A percentile compares a stretch with the other conserved stretches of the same genome.
These are phyloP conservation scores for Thermothelomyces thermophilus DNA, from an alignment of 2,329 filamentous ascomycete species.

Conservation along the genomic window DNA sequence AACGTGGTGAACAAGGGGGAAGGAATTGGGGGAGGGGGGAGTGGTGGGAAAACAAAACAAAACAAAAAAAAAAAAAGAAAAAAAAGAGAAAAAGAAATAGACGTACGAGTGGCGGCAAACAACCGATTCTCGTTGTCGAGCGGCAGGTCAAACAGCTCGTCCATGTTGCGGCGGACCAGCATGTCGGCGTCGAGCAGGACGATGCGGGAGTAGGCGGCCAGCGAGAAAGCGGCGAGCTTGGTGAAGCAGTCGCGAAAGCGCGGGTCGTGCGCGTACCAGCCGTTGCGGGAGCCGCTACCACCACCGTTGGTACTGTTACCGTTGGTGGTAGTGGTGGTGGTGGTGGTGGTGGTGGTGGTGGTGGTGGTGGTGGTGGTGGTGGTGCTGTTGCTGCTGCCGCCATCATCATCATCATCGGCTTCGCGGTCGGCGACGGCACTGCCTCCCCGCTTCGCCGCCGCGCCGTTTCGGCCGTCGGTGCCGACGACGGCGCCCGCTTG, in stretches of 20 bases:
- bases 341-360: too few relatives aligned
- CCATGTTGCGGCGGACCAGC: conserved; percentile 78
- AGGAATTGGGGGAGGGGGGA: neutral
- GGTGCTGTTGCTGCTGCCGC: too few relatives aligned
- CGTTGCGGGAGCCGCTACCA: neutral
- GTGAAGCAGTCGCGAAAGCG: conserved; percentile 89
- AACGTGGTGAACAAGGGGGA: too few relatives aligned
- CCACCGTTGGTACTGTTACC: neutral
- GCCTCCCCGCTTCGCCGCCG: too few relatives aligned
- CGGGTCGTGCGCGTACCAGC: conserved; percentile 60
- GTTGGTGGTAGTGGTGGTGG: too few relatives aligned
- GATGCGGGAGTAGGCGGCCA: conserved; percentile 70
- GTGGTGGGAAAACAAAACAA: too few relatives aligned
- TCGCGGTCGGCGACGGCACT: too few relatives aligned
- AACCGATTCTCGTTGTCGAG: conserved; percentile 53
- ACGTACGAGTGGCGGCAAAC: conserved; percentile 59
- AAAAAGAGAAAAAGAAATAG: neutral
- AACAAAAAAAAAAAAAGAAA: too few relatives aligned
- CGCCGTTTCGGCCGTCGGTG: too few relatives aligned
- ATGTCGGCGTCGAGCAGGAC: conserved; percentile 87
- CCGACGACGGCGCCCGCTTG: conserved; percentile 24
- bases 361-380: too few relatives aligned
- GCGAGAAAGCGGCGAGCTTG: conserved; percentile 73
- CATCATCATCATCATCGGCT: too few relatives aligned
- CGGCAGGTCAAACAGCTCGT: conserved; percentile 79